These are phyloP conservation scores for Phytophthora fragariae DNA, from an alignment of 352 stramenopile genomes.

Conservation along the genomic window DNA sequence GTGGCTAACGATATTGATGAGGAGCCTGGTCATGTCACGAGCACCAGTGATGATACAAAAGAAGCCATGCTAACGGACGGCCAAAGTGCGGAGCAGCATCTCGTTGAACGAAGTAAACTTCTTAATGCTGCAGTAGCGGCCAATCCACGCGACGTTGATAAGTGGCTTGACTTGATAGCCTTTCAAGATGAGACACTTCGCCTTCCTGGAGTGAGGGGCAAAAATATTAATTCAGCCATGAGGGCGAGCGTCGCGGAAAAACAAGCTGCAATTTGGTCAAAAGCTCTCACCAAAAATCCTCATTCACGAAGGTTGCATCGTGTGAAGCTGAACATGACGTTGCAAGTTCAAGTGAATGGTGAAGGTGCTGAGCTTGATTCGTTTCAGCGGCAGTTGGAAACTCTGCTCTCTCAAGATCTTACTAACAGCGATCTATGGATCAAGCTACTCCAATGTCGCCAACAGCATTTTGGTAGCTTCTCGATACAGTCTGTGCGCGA, in stretches of 20 bases:
- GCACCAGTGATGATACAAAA: constrained; percentile 27
- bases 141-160: constrained; percentile 50
- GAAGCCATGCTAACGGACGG: constrained; percentile 61
- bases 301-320: constrained; percentile 49
- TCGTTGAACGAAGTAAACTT: constrained; percentile 62
- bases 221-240: constrained; percentile 29
- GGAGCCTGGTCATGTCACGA: not conserved
- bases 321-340: constrained; percentile 62
- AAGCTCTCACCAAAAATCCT: constrained; percentile 62
- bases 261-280: constrained; percentile 67
- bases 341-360: constrained; percentile 21
- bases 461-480: constrained; percentile 79
- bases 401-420: constrained; percentile 55
- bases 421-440: constrained; percentile 66
- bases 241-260: constrained; percentile 62
- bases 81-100: constrained; percentile 70
- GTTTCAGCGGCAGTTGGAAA: constrained; percentile 50
- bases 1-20: not conserved
- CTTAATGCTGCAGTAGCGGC: constrained; percentile 51
- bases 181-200: constrained; percentile 75
- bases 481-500: constrained; percentile 74
- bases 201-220: constrained; percentile 48
- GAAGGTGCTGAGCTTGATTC: constrained; percentile 42
- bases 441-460: constrained; percentile 52
- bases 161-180: constrained; percentile 78